Base-by-base conservation (phyloP, 2,329 filamentous ascomycete species). In the Rhynchosporium graminicola region DNA sequence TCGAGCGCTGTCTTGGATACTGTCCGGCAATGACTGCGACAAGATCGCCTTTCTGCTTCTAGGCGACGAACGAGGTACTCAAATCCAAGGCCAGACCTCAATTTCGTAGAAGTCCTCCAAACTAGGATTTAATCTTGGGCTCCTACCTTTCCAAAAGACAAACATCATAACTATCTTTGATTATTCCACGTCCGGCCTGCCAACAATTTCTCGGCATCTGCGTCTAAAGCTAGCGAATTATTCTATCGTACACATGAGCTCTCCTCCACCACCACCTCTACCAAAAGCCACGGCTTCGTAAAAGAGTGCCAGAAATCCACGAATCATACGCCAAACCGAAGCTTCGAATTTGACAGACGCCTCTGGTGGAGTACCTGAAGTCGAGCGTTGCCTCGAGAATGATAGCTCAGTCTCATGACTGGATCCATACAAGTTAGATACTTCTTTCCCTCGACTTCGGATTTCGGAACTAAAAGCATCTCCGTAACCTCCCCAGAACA, bases 361-460 rank as follows among this genome's bases (percentile, higher is more conserved):
- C 51, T 54, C 51, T 54, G 20, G 20, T 33, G 38, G n/a, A 20
- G 51, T 54, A 29, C 33, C 51, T 54, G 51, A 20, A 29, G 36
- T 42, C 1, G 36, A 28, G 36, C 3, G 3, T 42, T 38, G 36
- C 4, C 8, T 28, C 20, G 51, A 42, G 29, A 10, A 46, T 9
- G 43, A 26, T 9, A 12, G 43, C 20, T 20, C 43, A 3, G 20
- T 26, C 10, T 43, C 10, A 12, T 43, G 40, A 15, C 2, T 46
- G 20, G n/a, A 20, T 7, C 3, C 20, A 20, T 8, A n/a, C 15
- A 20, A 45, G 15, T 6, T 20, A 15, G 15, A 45, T 20, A n/a
- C 13, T n/a, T 45, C 8, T 3, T n/a, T 45, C 8, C 1, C 43
- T n/a, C 43, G 43, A 45, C 3, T 15, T 4, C 12, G 6, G n/a